A percentile compares a stretch with the other conserved stretches of the same genome.
Evolutionary conservation across 2,329 filamentous ascomycete species (phyloP).

Genomic region (Colletotrichum lini): DNA sequence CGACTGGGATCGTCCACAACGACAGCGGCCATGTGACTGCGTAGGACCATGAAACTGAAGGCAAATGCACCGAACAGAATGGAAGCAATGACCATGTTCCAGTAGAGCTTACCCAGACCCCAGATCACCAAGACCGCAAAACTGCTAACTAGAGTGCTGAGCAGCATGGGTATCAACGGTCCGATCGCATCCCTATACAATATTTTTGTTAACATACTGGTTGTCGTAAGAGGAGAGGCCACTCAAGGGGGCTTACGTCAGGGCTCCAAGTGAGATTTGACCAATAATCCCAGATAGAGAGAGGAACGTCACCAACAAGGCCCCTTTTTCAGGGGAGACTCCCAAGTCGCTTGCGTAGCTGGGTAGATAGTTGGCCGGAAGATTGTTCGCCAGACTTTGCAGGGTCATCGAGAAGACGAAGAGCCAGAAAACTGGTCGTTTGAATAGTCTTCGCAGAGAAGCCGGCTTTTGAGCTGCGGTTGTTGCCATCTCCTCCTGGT

Average conservation of each 20-base stretch:
- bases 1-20: conserved; percentile 5
- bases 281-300: conserved; percentile 14
- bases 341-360: conserved; percentile 26
- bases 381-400: conserved; percentile 20
- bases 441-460: neutral
- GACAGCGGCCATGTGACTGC: conserved; percentile 27
- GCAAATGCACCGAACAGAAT: conserved; percentile 30
- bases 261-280: conserved; percentile 15
- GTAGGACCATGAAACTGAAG: conserved; percentile 26
- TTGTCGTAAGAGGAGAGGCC: fast-evolving
- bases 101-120: conserved; percentile 21
- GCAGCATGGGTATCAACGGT: conserved; percentile 20
- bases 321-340: conserved; percentile 9
- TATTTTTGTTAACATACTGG: neutral
- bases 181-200: conserved; percentile 14
- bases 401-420: conserved; percentile 24
- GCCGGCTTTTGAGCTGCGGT: neutral
- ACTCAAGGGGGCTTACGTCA: neutral
- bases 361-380: conserved; percentile 20
- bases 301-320: conserved; percentile 14
- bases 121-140: conserved; percentile 11
- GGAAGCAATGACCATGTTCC: conserved; percentile 20
- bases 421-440: conserved; percentile 12
- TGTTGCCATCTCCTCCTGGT: neutral
- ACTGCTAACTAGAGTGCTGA: conserved; percentile 24